Base-by-base conservation (phyloP, 73 alveolate species). In the Paramecium tetraurelia region DNA sequence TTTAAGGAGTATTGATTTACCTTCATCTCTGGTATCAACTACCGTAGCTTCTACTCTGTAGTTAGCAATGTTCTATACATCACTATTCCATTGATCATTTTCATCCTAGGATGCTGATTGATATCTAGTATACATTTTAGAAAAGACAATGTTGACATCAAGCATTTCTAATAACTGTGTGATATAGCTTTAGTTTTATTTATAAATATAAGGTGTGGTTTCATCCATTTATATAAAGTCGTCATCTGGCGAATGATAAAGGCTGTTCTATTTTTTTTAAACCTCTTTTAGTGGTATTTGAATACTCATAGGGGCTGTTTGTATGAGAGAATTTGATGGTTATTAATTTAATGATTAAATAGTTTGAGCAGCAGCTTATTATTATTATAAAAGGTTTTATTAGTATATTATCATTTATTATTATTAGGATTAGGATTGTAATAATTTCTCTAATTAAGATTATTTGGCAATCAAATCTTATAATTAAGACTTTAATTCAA, bases 201-300 rank as follows among this genome's bases (percentile, higher is more conserved):
- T 80, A 10, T 38, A 40, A 0, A 4, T 7, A 24, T n/a, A 63
- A 43, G 76, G 70, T 10, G 50, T 44, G 4, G 57, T 41, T 0
- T 80, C 90, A 80, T 80, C 90, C 27, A 44, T 44, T 80, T 35
- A 72, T 12, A 72, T 72, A 18, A 80, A 48, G 27, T 80, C 87
- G 2, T 72, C 58, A 38, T 21, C 46, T 14, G 87, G 87, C 3
- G 68, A 75, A 75, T 75, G 27, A 75, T 41, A 12, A 35, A 40
- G 48, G 14, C 7, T 33, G 12, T 22, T 38, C 10, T 41, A 21
- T 3, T 41, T 0, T 33, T 75, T 29, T 75, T 41, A 33, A 14
- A 12, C 69, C 3, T 5, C 33, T 5, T 75, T 75, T 75, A 21
- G 59, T 35, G 87, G 87, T 29, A 75, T 75, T 41, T 75, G 21